phyloP scores from a whole-genome alignment of 2,329 filamentous ascomycete genomes.

The Dactylonectria estremocensis region DNA sequence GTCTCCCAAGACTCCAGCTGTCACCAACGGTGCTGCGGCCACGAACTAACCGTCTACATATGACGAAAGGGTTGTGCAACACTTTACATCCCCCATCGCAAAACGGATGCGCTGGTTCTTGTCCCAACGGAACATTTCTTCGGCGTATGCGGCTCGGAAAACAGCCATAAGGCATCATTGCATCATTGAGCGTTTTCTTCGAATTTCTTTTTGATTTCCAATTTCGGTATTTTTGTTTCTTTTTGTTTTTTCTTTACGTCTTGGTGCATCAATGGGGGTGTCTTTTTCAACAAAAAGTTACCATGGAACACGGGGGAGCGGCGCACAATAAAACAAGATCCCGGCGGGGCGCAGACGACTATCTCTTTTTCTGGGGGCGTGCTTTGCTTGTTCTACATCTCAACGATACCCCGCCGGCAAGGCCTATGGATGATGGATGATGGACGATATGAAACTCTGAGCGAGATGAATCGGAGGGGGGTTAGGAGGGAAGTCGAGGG shows the following conservation, averaged over 20 bases:
- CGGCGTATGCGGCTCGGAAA: conserved; percentile 24
- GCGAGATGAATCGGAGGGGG: conserved; percentile 22
- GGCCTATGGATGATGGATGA: conserved; percentile 51
- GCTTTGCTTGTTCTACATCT: conserved; percentile 57
- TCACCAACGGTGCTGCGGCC: conserved; percentile 33
- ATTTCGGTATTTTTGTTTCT: conserved; percentile 36
- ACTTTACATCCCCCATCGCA: not conserved
- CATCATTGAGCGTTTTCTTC: conserved; percentile 35
- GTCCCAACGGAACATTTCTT: conserved; percentile 20
- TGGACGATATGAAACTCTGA: conserved; percentile 33
- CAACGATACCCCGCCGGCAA: conserved; percentile 58
- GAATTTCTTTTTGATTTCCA: conserved; percentile 12
- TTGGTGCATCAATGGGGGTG: conserved; percentile 49
- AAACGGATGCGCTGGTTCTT: conserved; percentile 17
- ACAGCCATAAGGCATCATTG: conserved; percentile 30
- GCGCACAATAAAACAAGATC: conserved; percentile 44
- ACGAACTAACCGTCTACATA: conserved; percentile 35
- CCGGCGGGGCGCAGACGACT: conserved; percentile 50
- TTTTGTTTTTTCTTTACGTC: conserved; percentile 27
- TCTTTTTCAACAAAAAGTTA: conserved; percentile 62
- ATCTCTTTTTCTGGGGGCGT: conserved; percentile 49
- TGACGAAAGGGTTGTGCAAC: not conserved
- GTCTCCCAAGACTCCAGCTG: conserved; percentile 45
- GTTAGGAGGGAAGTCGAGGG: not conserved
- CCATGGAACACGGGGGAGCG: conserved; percentile 51